Evolutionary conservation across 2,329 filamentous ascomycete genomes (phyloP), one percentile per base, ranked within the genome.

Genomic region (Sclerotinia trifoliorum): DNA sequence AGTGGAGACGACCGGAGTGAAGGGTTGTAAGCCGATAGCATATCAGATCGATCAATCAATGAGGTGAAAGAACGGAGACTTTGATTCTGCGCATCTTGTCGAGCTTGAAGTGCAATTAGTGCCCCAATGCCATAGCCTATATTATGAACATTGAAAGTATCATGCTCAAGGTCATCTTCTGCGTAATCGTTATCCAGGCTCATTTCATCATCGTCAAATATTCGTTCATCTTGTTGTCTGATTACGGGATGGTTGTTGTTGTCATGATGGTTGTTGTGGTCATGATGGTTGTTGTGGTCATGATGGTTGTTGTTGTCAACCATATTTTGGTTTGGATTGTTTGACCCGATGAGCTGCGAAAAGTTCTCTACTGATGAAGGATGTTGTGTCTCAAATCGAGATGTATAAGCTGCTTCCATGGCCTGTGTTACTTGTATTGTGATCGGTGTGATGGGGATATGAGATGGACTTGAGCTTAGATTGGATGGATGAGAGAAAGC

Each of bases 1-100:
- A 97, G 81, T 44, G 95, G 94, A 51, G 89, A 90, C 44, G 86
- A 86, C 29, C 84, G 80, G 5, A 87, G 84, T 0, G 87, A 86
- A 6, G 90, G 89, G 52, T 84, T 83, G 73, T 94, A 93, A 2
- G 85, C 87, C 19, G 87, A 83, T 57, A 93, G 81, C 44, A 84
- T 81, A 66, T 83, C 80, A 48, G 82, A 81, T 5, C 73, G 69
- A 60, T 76, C 72, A 19, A 78, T 75, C 61, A 83, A 82, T 10
- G 80, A 82, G 5, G 79, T 82, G 70, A 83, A 83, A 4, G 81
- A 83, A 56, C 83, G 79, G 46, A 81, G 75, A 66, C 77, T 77
- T 15, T 77, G 74, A 61, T 79, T 73, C 21, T 76, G 71, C 13
- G 65, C 68, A 57, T 76, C 70, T 65, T 76, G 75, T 17, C 71